phyloP scores from a whole-genome alignment of 2,329 filamentous ascomycete genomes.

The Hymenoscyphus infarciens region DNA sequence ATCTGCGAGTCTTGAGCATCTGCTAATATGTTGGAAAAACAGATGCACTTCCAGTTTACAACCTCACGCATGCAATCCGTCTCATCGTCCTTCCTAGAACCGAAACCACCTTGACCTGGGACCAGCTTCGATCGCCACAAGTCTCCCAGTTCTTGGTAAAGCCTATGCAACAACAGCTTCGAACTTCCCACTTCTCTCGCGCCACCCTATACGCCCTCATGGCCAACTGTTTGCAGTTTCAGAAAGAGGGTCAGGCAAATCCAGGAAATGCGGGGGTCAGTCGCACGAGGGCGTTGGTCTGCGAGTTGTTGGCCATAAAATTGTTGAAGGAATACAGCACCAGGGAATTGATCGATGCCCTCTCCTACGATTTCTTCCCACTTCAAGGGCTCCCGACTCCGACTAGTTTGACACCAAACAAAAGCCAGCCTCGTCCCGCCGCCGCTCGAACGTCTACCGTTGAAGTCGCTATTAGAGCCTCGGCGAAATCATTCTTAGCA shows the following conservation, averaged over 20 bases:
- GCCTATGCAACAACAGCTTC: constrained; percentile 88
- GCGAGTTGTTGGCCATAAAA: constrained; percentile 86
- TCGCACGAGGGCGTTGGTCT: constrained; percentile 80
- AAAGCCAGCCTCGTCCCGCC: constrained; percentile 47
- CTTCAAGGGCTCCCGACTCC: constrained; percentile 70
- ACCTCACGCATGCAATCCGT: constrained; percentile 84
- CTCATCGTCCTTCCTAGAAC: constrained; percentile 79
- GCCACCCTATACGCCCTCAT: constrained; percentile 87
- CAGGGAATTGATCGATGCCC: constrained; percentile 84
- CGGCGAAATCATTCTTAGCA: constrained; percentile 86
- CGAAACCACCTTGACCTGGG: constrained; percentile 91
- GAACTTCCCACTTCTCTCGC: constrained; percentile 75
- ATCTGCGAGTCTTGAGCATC: background rate
- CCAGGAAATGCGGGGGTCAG: constrained; percentile 82
- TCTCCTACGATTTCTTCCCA: constrained; percentile 94
- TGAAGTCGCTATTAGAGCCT: constrained; percentile 88
- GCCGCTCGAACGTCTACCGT: constrained; percentile 82
- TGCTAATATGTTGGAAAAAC: constrained; percentile 9
- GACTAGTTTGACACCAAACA: constrained; percentile 35
- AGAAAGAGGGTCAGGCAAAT: constrained; percentile 77
- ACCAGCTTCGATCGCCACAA: constrained; percentile 91
- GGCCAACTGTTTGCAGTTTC: constrained; percentile 91
- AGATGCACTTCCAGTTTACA: constrained; percentile 88
- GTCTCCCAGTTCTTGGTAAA: constrained; percentile 94
- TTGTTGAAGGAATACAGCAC: constrained; percentile 86